phyloP scores from a whole-genome alignment of 305 asterid genomes.

The Fraxinus latifolia region DNA sequence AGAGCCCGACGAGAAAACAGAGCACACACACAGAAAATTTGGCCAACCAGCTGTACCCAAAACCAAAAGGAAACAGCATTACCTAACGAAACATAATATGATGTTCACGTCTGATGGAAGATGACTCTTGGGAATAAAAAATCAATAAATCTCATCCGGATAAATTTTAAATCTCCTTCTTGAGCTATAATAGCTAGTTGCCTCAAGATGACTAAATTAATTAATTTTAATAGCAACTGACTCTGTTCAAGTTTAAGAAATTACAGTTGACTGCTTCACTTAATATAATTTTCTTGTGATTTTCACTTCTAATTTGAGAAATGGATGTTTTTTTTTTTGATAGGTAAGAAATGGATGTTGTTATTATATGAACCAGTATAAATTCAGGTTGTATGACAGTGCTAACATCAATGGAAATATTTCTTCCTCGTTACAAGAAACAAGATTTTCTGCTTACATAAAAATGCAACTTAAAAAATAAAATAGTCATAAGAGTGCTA shows the following conservation, averaged over 20 bases:
- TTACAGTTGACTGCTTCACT: neutral
- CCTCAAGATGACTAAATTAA: neutral
- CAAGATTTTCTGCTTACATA: neutral
- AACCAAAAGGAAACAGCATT: slow-evolving; percentile 22
- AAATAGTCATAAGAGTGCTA: slow-evolving; percentile 11
- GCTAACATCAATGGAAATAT: neutral
- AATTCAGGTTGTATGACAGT: neutral
- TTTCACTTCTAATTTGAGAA: slow-evolving; percentile 3
- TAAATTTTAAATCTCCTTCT: neutral
- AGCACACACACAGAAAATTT: slow-evolving; percentile 92
- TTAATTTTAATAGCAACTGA: neutral
- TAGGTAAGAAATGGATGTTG: neutral
- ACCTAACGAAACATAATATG: neutral
- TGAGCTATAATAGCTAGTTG: neutral
- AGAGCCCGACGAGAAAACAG: slow-evolving; percentile 97
- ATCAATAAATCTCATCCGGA: neutral
- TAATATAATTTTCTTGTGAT: neutral
- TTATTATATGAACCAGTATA: slow-evolving; percentile 6
- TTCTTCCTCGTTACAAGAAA: slow-evolving; percentile 11
- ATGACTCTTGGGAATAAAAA: neutral
- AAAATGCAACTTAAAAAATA: slow-evolving; percentile 10
- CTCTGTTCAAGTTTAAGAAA: neutral
- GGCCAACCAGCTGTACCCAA: slow-evolving; percentile 95
- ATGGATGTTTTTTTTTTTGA: neutral
- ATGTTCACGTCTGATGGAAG: neutral